Base-by-base conservation (phyloP, 2,329 filamentous ascomycete species). In the Sarocladiaceae sp. region DNA sequence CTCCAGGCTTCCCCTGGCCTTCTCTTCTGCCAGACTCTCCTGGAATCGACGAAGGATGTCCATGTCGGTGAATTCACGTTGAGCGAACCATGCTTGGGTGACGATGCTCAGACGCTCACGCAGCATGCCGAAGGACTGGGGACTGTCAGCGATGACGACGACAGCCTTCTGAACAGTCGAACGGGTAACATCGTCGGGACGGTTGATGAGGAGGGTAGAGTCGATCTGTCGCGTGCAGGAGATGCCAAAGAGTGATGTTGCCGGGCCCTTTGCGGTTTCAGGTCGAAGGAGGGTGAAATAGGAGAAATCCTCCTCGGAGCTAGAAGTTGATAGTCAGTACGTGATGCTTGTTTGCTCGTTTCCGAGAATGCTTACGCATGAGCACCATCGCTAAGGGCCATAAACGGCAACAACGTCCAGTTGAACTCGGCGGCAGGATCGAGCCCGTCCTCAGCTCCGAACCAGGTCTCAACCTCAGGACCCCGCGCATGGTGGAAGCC, bases 101-200 rank as follows among this genome's bases (percentile, higher is more conserved):
- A 99, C 92, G 28, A 96, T 85, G 47, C 88, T 88, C 57, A 99
- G 74, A 59, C 94, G 87, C 70, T 97, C 90, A 62, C 93, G 85
- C 66, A 99, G 74, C 73, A 94, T 88, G 52, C 91, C 92, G 68
- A 99, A 96, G 62, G 84, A 84, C 64, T 94, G 88, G 8, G 94
- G 94, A 57, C 84, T 90, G 69, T 97, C 90, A 52, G 90, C 91
- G 60, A 99, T 90, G 52, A 96, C 91, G 42, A 99, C 93, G 3
- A 99, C 91, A 13, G 93, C 94, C 74, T 99, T 99, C 68, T 99
- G 94, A 37, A 99, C 94, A 1, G 94, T 97, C 55, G 90, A 96
- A 56, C 94, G 82, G n/a, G 94, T 99, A 50, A 99, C 94, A 53
- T 97, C 93, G 49, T 87, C 76, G 0, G 91, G 88, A 25, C 90